phyloP scores from a whole-genome alignment of 129 eudicot species.

The Glebionis coronaria region DNA sequence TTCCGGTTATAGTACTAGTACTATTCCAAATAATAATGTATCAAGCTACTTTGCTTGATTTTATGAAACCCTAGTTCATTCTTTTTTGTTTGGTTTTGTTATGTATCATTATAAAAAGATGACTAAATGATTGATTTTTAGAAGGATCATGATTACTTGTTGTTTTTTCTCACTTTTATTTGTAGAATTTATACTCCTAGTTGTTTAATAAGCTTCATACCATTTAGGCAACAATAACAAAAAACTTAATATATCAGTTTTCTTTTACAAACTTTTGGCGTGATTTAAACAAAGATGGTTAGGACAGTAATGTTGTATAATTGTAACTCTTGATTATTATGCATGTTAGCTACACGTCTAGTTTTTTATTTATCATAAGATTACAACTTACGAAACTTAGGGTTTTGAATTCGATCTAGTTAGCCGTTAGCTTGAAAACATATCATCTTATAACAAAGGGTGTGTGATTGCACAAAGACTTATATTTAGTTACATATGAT shows the following conservation, averaged over 20 bases:
- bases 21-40: slow-evolving; percentile 37
- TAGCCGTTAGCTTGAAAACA: too few species aligned
- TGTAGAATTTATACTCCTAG: slow-evolving; percentile 11
- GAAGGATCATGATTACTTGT: slow-evolving; percentile 8
- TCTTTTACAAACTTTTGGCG: not conserved
- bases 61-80: slow-evolving; percentile 37
- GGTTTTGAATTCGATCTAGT: too few species aligned
- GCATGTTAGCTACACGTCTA: too few species aligned
- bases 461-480: not conserved
- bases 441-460: not conserved
- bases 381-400: too few species aligned
- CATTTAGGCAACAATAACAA: too few species aligned
- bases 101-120: slow-evolving; percentile 25
- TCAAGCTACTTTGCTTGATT: slow-evolving; percentile 42
- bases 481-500: too few species aligned
- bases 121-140: slow-evolving; percentile 16
- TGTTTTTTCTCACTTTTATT: not conserved
- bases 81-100: slow-evolving; percentile 9
- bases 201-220: too few species aligned
- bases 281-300: not conserved
- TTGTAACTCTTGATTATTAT: too few species aligned
- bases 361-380: too few species aligned
- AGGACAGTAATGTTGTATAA: too few species aligned
- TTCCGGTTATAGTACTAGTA: slow-evolving; percentile 41
- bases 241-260: not conserved